A percentile compares a stretch with the other conserved stretches of the same genome.
phyloP scores from a whole-genome alignment of 2,329 filamentous ascomycete species.

The Fusarium heterosporum region DNA sequence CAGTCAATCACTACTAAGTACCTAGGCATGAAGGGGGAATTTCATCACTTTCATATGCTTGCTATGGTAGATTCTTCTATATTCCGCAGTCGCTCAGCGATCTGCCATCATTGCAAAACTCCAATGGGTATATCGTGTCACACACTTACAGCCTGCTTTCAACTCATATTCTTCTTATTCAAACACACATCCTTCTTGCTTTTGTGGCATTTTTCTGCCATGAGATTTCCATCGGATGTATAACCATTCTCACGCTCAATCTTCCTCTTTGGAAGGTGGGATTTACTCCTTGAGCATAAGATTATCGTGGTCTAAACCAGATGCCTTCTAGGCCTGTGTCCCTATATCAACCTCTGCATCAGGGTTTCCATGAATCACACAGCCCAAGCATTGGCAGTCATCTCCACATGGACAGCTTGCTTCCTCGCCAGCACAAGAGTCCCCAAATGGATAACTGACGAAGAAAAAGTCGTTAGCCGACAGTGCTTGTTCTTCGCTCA shows the following conservation, averaged over 20 bases:
- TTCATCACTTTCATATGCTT: conserved; percentile 7
- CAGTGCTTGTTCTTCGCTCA: conserved; percentile 63
- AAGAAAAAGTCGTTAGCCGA: conserved; percentile 69
- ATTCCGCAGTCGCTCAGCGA: background rate
- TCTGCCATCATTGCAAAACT: conserved; percentile 13
- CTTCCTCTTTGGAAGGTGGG: background rate
- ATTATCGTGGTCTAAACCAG: background rate
- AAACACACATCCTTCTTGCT: background rate
- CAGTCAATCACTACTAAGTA: background rate
- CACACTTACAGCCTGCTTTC: conserved; percentile 2
- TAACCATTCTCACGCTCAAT: background rate
- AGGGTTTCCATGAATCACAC: conserved; percentile 62
- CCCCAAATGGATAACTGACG: conserved; percentile 64
- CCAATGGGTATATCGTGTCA: conserved; percentile 36
- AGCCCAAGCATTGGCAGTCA: conserved; percentile 69
- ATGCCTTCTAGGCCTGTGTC: conserved; percentile 12
- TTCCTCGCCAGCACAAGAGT: conserved; percentile 62
- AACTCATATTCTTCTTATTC: background rate
- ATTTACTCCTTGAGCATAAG: background rate
- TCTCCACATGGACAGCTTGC: conserved; percentile 68
- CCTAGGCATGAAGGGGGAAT: conserved; percentile 1
- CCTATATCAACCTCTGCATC: conserved; percentile 24
- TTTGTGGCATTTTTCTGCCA: background rate
- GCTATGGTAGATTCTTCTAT: conserved; percentile 1
- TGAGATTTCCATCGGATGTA: background rate